Evolutionary conservation across 1,139 yeast species (phyloP), one percentile per base, ranked within the genome.

Genomic region (Magnusiomyces fungicola): DNA sequence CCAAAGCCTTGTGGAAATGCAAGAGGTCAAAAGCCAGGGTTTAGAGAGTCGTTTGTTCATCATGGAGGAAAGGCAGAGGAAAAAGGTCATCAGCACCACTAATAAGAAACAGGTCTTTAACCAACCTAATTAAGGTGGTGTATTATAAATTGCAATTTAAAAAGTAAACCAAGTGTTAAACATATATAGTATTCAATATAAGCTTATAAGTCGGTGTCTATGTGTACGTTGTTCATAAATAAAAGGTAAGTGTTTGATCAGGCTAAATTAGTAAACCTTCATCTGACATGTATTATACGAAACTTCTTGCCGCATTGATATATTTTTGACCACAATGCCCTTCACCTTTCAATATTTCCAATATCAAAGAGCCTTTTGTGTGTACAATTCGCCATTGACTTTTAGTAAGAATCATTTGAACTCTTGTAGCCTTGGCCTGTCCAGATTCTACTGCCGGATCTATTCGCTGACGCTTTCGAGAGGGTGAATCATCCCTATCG

Each of bases 361-460:
- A 45, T 39, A 32, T 43, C 3, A 46, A 22, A 1, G 4, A 10
- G 16, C 41, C 36, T 18, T 32, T 33, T 18, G 16, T 33, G 21
- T 40, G 19, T 2, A 40, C 21, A 22, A 51, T 29, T 43, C 53
- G 25, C 53, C 53, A 51, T 27, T 48, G 50, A 14, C 47, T 27
- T 42, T 37, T 38, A 10, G 21, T 24, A 19, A 39, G 37, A 18
- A 51, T n/a, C 44, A 51, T 30, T 38, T 44, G 50, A 5, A 45
- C n/a, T 10, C 16, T 33, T 39, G 40, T n/a, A 38, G 24, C 9
- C 40, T n/a, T n/a, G 12, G 7, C 7, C 18, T 9, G 16, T 14
- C 16, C 30, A 7, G 36, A 9, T 6, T 32, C 36, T 6, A 14
- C 9, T 9, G 16, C 16, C 21, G 41, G 23, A 2, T 43, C 46